Base-by-base conservation (phyloP, 2,329 filamentous ascomycete species). In the Claviceps sp. region DNA sequence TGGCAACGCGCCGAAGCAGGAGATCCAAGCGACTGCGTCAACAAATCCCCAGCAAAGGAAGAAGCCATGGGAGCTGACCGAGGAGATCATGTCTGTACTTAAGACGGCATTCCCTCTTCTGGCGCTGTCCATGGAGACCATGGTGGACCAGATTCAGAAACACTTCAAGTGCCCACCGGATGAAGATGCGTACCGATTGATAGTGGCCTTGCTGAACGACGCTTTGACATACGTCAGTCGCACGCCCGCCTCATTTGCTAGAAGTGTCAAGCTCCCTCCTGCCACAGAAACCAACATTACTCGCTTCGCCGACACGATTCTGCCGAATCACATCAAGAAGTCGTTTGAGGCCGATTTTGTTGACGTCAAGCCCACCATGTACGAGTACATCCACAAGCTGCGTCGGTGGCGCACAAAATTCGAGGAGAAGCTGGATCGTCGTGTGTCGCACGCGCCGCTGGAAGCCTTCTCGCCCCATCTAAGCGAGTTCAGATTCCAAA, bases 261-360 rank as follows among this genome's bases (percentile, higher is more conserved):
- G 86, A 64, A 91, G 95, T 56, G 87, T 91, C 61, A 96, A 96
- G 70, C 72, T 99, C 13, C 93, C 93, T 0, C 66, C 81, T 13
- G 86, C 89, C 1, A 98, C 93, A 0, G 93, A 99, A 71, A 86
- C 86, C 0, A 98, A 99, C 64, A 97, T 99, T 48, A 95, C 86
- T 7, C 81, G 91, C 2, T 99, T 99, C 62, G 90, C 93, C 1
- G 90, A 98, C 69, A 96, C 90, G 0, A 95, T 98, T 46, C 76
- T 98, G 50, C 94, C 94, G 1, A 79, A 85, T 3, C 93, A 98
- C 68, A 96, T 98, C 61, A 85, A 94, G 63, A 91, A 90, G 64
- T 89, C 90, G 0, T 99, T 99, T 59, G 93, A 98, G 67, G 84
- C 83, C n/a, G 93, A 99, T 69, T 98, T 99, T 67, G 93, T 98